phyloP scores from a whole-genome alignment of 768 basidiomycete genomes.

The Epithele typhae region DNA sequence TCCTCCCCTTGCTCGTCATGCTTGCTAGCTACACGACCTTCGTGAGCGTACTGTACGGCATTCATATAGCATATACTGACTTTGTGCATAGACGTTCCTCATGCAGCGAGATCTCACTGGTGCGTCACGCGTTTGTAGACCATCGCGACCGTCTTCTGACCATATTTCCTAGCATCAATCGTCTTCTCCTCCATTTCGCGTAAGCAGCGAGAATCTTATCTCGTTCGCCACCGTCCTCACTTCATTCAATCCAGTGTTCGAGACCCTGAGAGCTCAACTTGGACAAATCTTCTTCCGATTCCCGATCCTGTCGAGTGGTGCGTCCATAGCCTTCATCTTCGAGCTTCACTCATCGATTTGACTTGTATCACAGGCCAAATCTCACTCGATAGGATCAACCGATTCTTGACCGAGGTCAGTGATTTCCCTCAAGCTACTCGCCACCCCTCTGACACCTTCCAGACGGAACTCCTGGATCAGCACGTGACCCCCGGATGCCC shows the following conservation, averaged over 20 bases:
- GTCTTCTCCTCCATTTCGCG: conserved; percentile 32
- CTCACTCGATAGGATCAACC: conserved; percentile 54
- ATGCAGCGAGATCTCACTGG: conserved; percentile 31
- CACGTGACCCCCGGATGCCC: conserved; percentile 23
- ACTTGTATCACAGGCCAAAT: conserved; percentile 28
- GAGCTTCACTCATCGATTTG: neutral
- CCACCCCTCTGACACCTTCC: neutral
- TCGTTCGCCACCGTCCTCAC: conserved; percentile 12
- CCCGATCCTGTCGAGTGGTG: neutral
- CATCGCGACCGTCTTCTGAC: neutral
- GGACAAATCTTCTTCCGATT: conserved; percentile 9
- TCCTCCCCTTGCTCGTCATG: conserved; percentile 61
- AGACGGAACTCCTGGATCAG: conserved; percentile 47
- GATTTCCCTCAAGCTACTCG: neutral
- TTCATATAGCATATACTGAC: neutral
- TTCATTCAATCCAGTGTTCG: conserved; percentile 55
- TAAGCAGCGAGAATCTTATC: neutral
- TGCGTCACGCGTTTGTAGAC: neutral
- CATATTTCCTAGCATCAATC: conserved; percentile 21
- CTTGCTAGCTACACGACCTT: conserved; percentile 55
- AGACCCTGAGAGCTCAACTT: conserved; percentile 50
- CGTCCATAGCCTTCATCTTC: neutral
- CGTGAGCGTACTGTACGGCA: conserved; percentile 27
- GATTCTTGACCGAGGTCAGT: conserved; percentile 36
- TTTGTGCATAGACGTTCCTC: conserved; percentile 25